Conservation (phyloP, 495 filamentous ascomycete genomes). For the Pseudotulostoma volvatum region DNA sequence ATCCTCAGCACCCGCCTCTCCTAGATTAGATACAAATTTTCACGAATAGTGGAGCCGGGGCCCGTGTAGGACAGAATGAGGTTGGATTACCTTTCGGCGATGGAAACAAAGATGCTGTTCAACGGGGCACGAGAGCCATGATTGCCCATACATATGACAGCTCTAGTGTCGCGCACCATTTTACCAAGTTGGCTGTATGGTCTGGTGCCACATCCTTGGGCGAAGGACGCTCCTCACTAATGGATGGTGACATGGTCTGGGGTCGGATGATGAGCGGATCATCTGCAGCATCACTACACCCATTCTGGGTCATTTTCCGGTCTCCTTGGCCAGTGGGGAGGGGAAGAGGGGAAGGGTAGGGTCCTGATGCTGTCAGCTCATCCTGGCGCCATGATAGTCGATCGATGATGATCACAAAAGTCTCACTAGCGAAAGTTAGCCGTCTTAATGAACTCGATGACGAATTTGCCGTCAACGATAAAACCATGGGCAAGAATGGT, state of each 20-base stretch:
- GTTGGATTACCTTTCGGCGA: neutral
- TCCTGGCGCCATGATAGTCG: neutral
- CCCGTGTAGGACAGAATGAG: neutral
- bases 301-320: neutral
- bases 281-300: neutral
- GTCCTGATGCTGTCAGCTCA: neutral
- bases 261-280: neutral
- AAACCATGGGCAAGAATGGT: neutral
- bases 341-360: no score
- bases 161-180: neutral
- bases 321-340: neutral
- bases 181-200: neutral
- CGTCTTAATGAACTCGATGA: neutral
- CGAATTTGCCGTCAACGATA: neutral
- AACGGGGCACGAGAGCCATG: no score
- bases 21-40: no score
- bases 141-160: neutral
- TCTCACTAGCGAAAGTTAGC: neutral
- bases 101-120: no score
- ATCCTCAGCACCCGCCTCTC: no score
- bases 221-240: neutral
- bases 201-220: neutral
- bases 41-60: no score
- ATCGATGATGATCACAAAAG: neutral
- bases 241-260: neutral